A percentile compares a stretch with the other conserved stretches of the same genome.
These are phyloP conservation scores for Trifolium fragiferum DNA, from an alignment of 306 rosid genomes.

Conservation along the genomic window DNA sequence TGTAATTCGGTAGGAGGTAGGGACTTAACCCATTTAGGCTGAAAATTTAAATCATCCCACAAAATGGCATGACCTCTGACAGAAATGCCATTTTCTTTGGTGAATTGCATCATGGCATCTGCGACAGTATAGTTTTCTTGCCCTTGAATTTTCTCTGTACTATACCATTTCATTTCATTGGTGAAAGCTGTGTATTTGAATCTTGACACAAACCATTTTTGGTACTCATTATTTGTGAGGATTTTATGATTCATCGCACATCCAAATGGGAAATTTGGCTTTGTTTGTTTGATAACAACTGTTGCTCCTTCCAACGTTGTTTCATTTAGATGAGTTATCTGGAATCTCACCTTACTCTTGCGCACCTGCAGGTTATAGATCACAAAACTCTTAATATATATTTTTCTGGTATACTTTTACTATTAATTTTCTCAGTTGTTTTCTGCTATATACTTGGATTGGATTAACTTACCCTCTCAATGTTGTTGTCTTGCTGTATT, in stretches of 20 bases:
- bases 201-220: constrained; percentile 66
- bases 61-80: constrained; percentile 75
- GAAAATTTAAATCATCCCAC: constrained; percentile 56
- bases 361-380: constrained; percentile 56
- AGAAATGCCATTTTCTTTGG: constrained; percentile 53
- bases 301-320: constrained; percentile 54
- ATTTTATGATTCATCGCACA: constrained; percentile 63
- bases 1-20: constrained; percentile 49
- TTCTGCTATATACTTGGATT: background rate
- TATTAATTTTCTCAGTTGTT: background rate
- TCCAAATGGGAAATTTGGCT: constrained; percentile 62
- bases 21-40: constrained; percentile 67
- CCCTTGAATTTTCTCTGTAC: constrained; percentile 61
- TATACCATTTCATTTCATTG: constrained; percentile 85
- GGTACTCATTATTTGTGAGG: constrained; percentile 59
- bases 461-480: constrained; percentile 53
- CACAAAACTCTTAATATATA: background rate
- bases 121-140: constrained; percentile 64
- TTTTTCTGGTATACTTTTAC: background rate
- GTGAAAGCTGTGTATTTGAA: constrained; percentile 71
- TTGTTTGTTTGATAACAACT: constrained; percentile 47
- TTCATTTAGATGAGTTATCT: constrained; percentile 46
- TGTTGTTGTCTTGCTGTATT: constrained; percentile 64
- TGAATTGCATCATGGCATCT: constrained; percentile 66
- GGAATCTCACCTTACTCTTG: constrained; percentile 58